Conservation (phyloP, 1,139 yeast genomes). For the Candida glucosophila region DNA sequence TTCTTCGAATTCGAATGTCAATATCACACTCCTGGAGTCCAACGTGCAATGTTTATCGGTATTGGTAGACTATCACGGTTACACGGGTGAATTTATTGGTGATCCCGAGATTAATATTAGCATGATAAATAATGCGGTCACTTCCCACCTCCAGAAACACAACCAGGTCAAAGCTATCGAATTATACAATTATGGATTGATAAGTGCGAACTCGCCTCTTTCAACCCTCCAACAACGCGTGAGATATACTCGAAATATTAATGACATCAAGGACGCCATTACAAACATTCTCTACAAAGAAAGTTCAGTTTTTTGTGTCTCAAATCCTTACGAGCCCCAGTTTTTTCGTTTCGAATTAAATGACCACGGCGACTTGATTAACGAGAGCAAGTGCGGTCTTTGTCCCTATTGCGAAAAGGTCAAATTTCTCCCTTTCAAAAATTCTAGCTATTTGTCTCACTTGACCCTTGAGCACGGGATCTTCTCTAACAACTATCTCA, state of each 20-base stretch:
- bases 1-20: no score
- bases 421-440: conserved; percentile 24
- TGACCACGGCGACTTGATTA: conserved; percentile 10
- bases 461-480: conserved; percentile 28
- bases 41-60: conserved; percentile 7
- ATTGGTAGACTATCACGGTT: conserved; percentile 6
- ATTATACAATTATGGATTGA: conserved; percentile 1
- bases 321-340: conserved; percentile 21
- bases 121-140: conserved; percentile 4
- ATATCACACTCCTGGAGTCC: conserved; percentile 5
- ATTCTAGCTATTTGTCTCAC: conserved; percentile 25
- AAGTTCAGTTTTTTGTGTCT: conserved; percentile 10
- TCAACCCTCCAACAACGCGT: conserved; percentile 6
- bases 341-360: conserved; percentile 18
- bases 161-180: conserved; percentile 3
- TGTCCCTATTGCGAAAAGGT: conserved; percentile 25
- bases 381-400: conserved; percentile 20
- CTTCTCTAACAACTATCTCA: conserved; percentile 20
- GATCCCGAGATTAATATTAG: conserved; percentile 3
- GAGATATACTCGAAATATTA: conserved; percentile 7
- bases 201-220: conserved; percentile 3
- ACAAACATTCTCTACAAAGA: conserved; percentile 13
- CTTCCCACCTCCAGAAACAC: neutral
- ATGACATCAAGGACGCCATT: conserved; percentile 4
- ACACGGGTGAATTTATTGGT: conserved; percentile 4